Evolutionary conservation across 106 monocot genomes (phyloP), one percentile per base, ranked within the genome.

Genomic region (Narthecium ossifragum): DNA sequence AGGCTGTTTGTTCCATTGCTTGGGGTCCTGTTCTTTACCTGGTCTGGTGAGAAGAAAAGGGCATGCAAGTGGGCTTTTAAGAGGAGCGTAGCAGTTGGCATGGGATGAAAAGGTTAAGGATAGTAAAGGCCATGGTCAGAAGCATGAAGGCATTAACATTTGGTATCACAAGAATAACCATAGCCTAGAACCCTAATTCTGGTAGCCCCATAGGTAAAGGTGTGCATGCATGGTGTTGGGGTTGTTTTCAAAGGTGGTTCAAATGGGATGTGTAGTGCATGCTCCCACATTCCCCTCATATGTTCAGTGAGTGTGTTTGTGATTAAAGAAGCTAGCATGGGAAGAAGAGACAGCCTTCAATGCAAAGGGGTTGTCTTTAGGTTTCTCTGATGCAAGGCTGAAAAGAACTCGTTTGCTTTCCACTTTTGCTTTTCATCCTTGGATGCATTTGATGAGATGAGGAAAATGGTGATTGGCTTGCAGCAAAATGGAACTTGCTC

Each of bases 301-400:
- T 51, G 46, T 60, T 55, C 49, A 6, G n/a, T n/a, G n/a, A 36
- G 36, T 36, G 36, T 36, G 36, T 27, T 58, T 50, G 59, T 73
- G 73, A 59, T 65, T 59, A 73, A 59, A 73, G 75, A 31, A 46
- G 53, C 24, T 39, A 28, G 57, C 5, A 37, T 43, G 14, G 64
- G 64, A 18, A 62, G 75, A 57, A 68, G 46, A 55, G 54, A 56
- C 61, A 75, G 55, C 50, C 40, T 68, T 68, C 54, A 75, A 75
- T 68, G 74, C 68, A 68, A 68, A 68, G 68, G 72, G 17, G 8
- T 48, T 29, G 34, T 50, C 40, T 48, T 56, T 33, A 63, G 39
- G 28, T 18, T 29, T 25, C 56, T 32, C 56, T 64, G 63, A 49
- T 50, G 18, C 65, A 65, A 73, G 62, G 46, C 75, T 69, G 68